Percentiles rank a stretch among this genome's conserved stretches.
These are phyloP conservation scores for Daldinia sp. DNA, from an alignment of 2,329 filamentous ascomycete species.

Conservation along the genomic window DNA sequence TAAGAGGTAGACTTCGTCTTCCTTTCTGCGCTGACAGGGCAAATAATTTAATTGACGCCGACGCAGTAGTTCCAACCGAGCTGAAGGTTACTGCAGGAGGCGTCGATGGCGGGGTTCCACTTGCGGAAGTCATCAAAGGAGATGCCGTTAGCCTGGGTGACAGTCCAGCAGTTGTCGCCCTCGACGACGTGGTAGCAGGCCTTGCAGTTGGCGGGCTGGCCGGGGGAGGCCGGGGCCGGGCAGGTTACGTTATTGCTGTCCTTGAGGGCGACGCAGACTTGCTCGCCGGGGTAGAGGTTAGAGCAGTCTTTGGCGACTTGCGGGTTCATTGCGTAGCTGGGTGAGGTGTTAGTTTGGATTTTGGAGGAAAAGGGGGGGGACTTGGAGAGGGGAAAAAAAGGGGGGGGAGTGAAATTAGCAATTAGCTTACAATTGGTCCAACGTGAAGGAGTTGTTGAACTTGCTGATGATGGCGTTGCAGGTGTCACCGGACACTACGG, in stretches of 20 bases:
- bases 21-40: too few species aligned
- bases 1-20: not conserved
- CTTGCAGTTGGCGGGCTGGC: slow-evolving; percentile 34
- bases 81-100: slow-evolving; percentile 37
- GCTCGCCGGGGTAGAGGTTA: slow-evolving; percentile 36
- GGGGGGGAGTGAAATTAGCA: too few species aligned
- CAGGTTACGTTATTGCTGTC: slow-evolving; percentile 22
- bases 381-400: too few species aligned
- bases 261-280: slow-evolving; percentile 35
- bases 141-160: slow-evolving; percentile 23
- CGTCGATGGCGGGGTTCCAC: slow-evolving; percentile 40
- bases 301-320: slow-evolving; percentile 30
- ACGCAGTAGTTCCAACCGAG: slow-evolving; percentile 42
- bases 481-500: slow-evolving; percentile 33
- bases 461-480: slow-evolving; percentile 36
- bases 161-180: slow-evolving; percentile 35
- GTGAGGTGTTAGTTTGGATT: not conserved
- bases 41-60: too few species aligned
- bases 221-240: slow-evolving; percentile 31
- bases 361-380: not conserved
- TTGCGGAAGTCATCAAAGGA: slow-evolving; percentile 24
- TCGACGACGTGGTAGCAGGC: slow-evolving; percentile 38
- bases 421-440: slow-evolving; percentile 41
- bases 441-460: slow-evolving; percentile 46
- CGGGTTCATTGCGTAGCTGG: slow-evolving; percentile 33